Base-by-base conservation (phyloP, 768 basidiomycete genomes). In the Naganishia vaughanmartiniae region DNA sequence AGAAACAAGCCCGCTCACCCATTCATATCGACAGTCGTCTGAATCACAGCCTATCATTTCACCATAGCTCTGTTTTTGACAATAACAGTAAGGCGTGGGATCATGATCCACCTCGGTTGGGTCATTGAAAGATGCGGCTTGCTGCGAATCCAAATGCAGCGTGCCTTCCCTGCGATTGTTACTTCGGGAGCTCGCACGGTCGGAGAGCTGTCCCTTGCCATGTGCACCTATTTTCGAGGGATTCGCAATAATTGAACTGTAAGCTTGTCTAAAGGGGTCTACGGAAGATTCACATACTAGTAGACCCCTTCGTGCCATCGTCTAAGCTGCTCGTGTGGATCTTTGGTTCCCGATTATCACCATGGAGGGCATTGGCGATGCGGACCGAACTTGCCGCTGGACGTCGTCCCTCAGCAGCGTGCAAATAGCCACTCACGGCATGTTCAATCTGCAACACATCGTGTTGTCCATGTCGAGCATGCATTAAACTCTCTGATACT, bases 21-120 rank as follows among this genome's bases (percentile, higher is more conserved):
- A 82, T 82, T 82, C 81, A 56, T 79, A 75, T 57, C 76, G 76
- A 68, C 82, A 82, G 56, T 77, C 74, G 28, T 79, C 76, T 28
- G 78, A 75, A 73, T 82, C 82, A 71, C 82, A 82, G 24, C 77
- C 82, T 53, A 82, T 81, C 82, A 82, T 82, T 72, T 82, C 80
- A 4, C 82, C 82, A 70, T 76, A 82, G 67, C 78, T 76, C 42
- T 77, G 73, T 30, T 77, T 76, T 26, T 75, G 72, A 71, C 82
- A 82, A 24, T 70, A 70, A 57, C 80, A 81, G 54, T 81, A 81
- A 5, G 73, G 54, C 51, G 53, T 73, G 10, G 72, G 78, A 75
- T 76, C 82, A 19, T 57, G 73, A 19, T 80, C 76, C 4, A 56
- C 74, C 12, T 73, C 76, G 30, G 30, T 31, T 15, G 42, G 5